Base-by-base conservation (phyloP, 441 rosid genomes). In the Viola pubescens region DNA sequence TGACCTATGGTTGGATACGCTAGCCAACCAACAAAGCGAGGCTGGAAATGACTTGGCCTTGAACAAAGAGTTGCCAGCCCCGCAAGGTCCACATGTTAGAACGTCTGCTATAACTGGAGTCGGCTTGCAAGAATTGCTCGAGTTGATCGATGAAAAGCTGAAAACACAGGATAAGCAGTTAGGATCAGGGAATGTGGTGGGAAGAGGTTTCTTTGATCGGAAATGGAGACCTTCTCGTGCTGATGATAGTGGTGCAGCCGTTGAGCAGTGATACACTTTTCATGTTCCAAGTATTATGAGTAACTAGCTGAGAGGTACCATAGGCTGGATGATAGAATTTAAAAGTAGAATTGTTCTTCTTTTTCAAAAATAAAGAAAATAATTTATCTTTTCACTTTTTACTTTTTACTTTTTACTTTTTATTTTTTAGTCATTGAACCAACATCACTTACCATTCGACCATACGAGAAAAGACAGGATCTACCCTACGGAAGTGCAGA, bases 141-240 rank as follows among this genome's bases (percentile, higher is more conserved):
- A 78, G 61, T 64, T 86, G 11, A 69, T 92, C 2, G 91, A 86
- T 34, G 84, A 76, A 56, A 79, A 72, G 77, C 71, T 91, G 59
- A 69, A 79, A 64, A 61, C 64, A 1, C 74, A 54, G 64, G 85
- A 82, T 38, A 60, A 79, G 46, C 74, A 73, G 63, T 59, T 52
- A 6, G 76, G 75, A 73, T 61, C 71, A 46, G 61, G 52, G 53
- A 66, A 74, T 39, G 65, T 70, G 34, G 77, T 72, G 1, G 81
- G 75, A 71, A 75, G 74, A 49, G 73, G 62, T 64, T 49, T 74
- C 50, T 74, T 73, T 44, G 62, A 71, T 59, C 67, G 77, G 58
- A 92, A 92, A 72, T 89, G 92, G 91, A 78, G 94, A 72, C 98
- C 98, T 19, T 73, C 87, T 56, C 79, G 69, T 9, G 40, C 52